Conservation (phyloP, 2,329 filamentous ascomycete species). For the Alternaria sp. region DNA sequence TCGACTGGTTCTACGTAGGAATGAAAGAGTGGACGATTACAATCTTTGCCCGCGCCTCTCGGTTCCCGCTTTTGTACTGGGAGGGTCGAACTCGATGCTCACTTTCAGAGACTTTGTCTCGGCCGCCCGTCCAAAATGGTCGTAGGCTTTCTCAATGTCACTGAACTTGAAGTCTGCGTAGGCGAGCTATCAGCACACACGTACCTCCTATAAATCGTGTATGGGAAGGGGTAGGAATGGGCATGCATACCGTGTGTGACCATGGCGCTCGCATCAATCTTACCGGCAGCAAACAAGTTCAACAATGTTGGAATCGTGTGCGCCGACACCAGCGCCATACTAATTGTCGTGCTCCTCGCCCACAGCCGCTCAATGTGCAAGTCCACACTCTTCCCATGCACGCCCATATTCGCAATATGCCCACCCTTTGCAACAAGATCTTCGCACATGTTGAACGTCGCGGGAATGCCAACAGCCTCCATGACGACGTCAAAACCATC, state of each 20-base stretch:
- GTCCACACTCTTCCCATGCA: conserved; percentile 63
- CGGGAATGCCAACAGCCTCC: conserved; percentile 64
- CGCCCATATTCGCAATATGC: conserved; percentile 65
- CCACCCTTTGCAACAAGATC: conserved; percentile 63
- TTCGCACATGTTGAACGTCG: conserved; percentile 64
- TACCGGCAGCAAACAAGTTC: conserved; percentile 56
- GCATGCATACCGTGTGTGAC: conserved; percentile 61
- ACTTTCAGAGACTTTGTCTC: conserved; percentile 57
- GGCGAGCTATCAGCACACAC: conserved; percentile 56
- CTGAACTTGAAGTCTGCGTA: conserved; percentile 56
- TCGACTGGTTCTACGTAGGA: neutral
- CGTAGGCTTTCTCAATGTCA: conserved; percentile 57
- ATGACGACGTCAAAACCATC: conserved; percentile 66
- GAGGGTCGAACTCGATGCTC: conserved; percentile 47
- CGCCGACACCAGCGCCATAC: conserved; percentile 24
- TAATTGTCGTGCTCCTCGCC: conserved; percentile 61
- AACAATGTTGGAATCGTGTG: neutral
- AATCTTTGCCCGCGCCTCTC: neutral
- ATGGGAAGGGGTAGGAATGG: conserved; percentile 43
- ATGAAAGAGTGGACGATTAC: neutral
- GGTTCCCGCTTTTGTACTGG: neutral
- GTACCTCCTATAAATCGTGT: neutral
- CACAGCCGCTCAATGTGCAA: conserved; percentile 64
- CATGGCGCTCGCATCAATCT: conserved; percentile 59
- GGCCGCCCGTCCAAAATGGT: conserved; percentile 54